Evolutionary conservation across 176 grass and related monocot species (phyloP).

Genomic region (Alopecurus myosuroides): DNA sequence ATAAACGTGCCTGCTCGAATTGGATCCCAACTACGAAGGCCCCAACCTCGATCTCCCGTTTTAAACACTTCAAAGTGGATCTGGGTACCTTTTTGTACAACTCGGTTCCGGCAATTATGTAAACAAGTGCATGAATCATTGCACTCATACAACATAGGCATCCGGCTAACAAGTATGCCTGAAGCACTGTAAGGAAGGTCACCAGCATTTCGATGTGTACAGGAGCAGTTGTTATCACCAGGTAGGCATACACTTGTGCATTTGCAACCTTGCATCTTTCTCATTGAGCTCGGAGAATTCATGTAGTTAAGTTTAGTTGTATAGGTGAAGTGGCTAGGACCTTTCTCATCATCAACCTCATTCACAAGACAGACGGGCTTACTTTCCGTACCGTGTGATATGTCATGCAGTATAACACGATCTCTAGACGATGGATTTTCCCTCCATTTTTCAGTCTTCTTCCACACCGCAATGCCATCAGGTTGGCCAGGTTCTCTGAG

Average conservation of each 20-base stretch:
- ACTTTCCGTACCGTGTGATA: conserved; percentile 61
- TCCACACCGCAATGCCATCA: conserved; percentile 50
- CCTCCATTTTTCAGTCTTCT: conserved; percentile 46
- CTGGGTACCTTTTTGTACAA: conserved; percentile 53
- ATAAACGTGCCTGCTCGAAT: conserved; percentile 89
- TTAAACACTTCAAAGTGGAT: conserved; percentile 87
- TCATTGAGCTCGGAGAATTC: conserved; percentile 16
- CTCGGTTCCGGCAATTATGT: conserved; percentile 62
- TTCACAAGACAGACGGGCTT: conserved; percentile 57
- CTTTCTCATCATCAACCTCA: conserved; percentile 45
- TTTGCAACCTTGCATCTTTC: conserved; percentile 34
- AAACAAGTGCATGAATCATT: conserved; percentile 51
- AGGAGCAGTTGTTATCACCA: conserved; percentile 49
- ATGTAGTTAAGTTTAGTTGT: conserved; percentile 22
- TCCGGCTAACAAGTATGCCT: conserved; percentile 61
- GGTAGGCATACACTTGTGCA: conserved; percentile 48
- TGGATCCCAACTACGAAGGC: conserved; percentile 76
- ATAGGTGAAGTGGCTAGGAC: conserved; percentile 49
- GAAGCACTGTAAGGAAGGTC: conserved; percentile 62
- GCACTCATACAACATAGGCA: conserved; percentile 66
- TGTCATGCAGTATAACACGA: conserved; percentile 41
- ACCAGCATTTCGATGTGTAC: conserved; percentile 45
- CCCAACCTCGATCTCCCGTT: conserved; percentile 69
- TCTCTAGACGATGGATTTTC: conserved; percentile 49
- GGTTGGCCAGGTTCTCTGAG: conserved; percentile 46